phyloP scores from a whole-genome alignment of 108 stramenopile genomes.

The Nannochloropsis salina region DNA sequence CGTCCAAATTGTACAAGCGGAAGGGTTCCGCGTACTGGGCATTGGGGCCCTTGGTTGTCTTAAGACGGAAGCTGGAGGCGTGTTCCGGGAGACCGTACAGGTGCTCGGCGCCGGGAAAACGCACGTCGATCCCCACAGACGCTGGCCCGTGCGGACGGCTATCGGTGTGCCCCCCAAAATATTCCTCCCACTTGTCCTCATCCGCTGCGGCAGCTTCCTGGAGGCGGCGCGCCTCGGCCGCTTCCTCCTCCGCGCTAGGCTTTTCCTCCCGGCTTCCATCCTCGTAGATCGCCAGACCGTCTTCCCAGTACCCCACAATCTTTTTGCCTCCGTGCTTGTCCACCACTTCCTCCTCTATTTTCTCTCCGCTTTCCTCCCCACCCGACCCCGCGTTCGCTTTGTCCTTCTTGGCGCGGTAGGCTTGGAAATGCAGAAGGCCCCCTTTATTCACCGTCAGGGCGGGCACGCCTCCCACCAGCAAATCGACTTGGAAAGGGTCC shows the following conservation, averaged over 20 bases:
- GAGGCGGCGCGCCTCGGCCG: not conserved
- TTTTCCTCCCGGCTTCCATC: constrained; percentile 51
- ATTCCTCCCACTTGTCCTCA: constrained; percentile 82
- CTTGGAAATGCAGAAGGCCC: not conserved
- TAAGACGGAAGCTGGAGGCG: constrained; percentile 75
- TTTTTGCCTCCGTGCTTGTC: constrained; percentile 48
- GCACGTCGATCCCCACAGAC: constrained; percentile 87
- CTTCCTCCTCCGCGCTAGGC: not conserved
- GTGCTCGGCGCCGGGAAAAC: constrained; percentile 62
- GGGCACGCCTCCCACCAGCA: constrained; percentile 35
- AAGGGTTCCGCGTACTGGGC: constrained; percentile 83
- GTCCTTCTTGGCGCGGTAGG: constrained; percentile 21
- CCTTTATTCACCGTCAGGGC: constrained; percentile 43
- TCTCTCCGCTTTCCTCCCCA: not conserved
- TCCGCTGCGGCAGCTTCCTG: constrained; percentile 49
- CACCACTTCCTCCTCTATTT: constrained; percentile 4
- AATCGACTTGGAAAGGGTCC: constrained; percentile 41
- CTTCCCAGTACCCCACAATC: constrained; percentile 53
- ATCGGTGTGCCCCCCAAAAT: constrained; percentile 78
- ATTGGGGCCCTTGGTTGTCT: constrained; percentile 59
- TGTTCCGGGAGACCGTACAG: constrained; percentile 97
- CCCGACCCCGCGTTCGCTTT: constrained; percentile 29
- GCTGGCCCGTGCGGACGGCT: constrained; percentile 81
- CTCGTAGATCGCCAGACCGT: constrained; percentile 53
- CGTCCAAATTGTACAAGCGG: constrained; percentile 97